phyloP scores from a whole-genome alignment of 2,329 filamentous ascomycete genomes.

The Leptodontidium sp. region DNA sequence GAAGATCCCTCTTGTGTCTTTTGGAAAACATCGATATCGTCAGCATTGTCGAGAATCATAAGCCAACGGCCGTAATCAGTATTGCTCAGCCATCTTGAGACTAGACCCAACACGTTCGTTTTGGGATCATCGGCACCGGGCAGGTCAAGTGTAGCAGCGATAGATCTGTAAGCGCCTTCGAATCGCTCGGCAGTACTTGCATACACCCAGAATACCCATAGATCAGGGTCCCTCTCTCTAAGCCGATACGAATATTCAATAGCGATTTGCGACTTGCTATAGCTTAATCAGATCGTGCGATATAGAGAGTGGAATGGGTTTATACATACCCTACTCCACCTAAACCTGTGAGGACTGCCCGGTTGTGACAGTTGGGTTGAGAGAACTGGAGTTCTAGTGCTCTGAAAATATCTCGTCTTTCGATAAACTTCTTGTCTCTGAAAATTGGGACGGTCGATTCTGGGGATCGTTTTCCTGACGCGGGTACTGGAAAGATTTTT shows the following conservation, averaged over 20 bases:
- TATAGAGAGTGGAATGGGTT: not conserved
- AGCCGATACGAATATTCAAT: slow-evolving; percentile 48
- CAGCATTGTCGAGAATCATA: slow-evolving; percentile 39
- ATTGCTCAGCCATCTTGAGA: slow-evolving; percentile 35
- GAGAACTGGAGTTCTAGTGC: no score
- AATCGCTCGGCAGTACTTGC: slow-evolving; percentile 29
- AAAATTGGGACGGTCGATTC: no score
- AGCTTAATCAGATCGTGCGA: slow-evolving; percentile 15
- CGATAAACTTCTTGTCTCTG: no score
- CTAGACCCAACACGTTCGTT: slow-evolving; percentile 29
- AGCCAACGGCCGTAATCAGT: slow-evolving; percentile 35
- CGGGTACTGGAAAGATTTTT: no score
- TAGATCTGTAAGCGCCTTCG: slow-evolving; percentile 33
- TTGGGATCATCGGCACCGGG: slow-evolving; percentile 33
- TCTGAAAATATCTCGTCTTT: no score
- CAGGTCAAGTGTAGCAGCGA: slow-evolving; percentile 33
- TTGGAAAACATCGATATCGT: slow-evolving; percentile 32
- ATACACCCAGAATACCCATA: slow-evolving; percentile 50
- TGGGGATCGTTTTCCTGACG: no score
- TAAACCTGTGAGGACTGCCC: no score
- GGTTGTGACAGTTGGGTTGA: no score
- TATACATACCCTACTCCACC: slow-evolving; percentile 11
- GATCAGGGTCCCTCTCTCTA: slow-evolving; percentile 36
- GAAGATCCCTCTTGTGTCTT: slow-evolving; percentile 13
- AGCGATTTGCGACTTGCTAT: slow-evolving; percentile 49